Percentiles rank a stretch among this genome's conserved stretches.
phyloP scores from a whole-genome alignment of 2,329 filamentous ascomycete genomes.

The Pyrenochaeta sp. region DNA sequence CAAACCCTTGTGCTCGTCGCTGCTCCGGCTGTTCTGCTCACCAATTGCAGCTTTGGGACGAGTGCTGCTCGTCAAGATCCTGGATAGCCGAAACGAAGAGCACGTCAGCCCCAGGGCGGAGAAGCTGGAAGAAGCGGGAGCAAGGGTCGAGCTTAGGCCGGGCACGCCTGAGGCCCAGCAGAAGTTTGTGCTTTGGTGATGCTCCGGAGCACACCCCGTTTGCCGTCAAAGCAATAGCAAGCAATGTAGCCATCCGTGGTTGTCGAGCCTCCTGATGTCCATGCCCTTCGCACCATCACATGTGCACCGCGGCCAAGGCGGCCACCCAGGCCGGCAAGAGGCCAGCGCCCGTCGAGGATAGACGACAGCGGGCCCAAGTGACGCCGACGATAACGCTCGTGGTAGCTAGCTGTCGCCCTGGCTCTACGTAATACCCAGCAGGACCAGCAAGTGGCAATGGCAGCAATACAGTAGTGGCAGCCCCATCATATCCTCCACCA shows the following conservation, averaged over 20 bases:
- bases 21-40: conserved; percentile 21
- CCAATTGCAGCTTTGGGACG: conserved; percentile 22
- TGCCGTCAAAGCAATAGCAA: conserved; percentile 12
- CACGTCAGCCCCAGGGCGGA: conserved; percentile 40
- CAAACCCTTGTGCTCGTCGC: conserved; percentile 17
- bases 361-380: no score
- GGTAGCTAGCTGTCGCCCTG: conserved; percentile 2
- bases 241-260: conserved; percentile 19
- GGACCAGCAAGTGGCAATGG: conserved; percentile 4
- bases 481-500: no score
- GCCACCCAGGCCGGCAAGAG: no score
- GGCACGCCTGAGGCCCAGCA: conserved; percentile 25
- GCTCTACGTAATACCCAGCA: conserved; percentile 4
- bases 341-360: no score
- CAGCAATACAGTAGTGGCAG: conserved; percentile 12
- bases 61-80: conserved; percentile 20
- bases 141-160: conserved; percentile 32
- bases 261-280: conserved; percentile 12
- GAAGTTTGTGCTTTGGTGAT: conserved; percentile 16
- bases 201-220: conserved; percentile 17
- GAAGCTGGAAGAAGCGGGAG: conserved; percentile 19
- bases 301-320: conserved; percentile 20
- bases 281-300: no score
- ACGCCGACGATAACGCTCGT: no score
- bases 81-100: conserved; percentile 36